Base-by-base conservation (phyloP, 1,284 basidiomycete genomes). In the Puccinia novopanici region DNA sequence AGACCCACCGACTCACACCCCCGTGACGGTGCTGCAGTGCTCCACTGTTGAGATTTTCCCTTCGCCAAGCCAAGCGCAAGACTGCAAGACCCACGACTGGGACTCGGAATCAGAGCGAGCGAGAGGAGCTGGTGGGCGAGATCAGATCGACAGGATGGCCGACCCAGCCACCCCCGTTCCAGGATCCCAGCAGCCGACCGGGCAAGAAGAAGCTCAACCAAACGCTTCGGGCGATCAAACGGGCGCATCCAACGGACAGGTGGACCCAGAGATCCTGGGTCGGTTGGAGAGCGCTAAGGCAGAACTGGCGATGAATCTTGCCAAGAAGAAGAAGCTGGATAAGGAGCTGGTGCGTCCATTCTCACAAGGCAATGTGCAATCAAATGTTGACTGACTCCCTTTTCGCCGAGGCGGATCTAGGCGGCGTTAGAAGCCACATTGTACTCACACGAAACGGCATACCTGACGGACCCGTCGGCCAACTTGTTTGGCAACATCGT, bases 401-500 rank as follows among this genome's bases (percentile, higher is more conserved):
- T 40, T 3, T n/a, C 17, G 9, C 2, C 27, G 27, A 15, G 45
- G 12, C n/a, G n/a, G n/a, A n/a, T n/a, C n/a, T 48, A 80, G 78
- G 45, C 68, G 9, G 54, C 70, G 34, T 67, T 80, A 42, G 78
- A 80, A 80, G 48, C 78, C 4, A 73, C 71, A 8, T 34, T 80
- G 6, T 80, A 73, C 50, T 71, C 70, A 12, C 57, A 73, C 34
- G 78, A 80, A 54, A 80, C 78, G 10, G 57, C 78, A n/a, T 80
- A 80, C 48, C 59, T 80, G 19, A 80, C 78, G 30, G 67, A 80
- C 30, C 78, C 78, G 27, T 59, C 78, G 4, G 68, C 78, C 30
- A 80, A 80, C 59, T 50, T 71, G 27, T 80, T 80, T 65, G 78
- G 78, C 2, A 80, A 80, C 61, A 80, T 80, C 37, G 78, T 80